Percentiles rank a stretch among this genome's conserved stretches.
These are phyloP conservation scores for Phytophthora quininea DNA, from an alignment of 352 stramenopile species.

Conservation along the genomic window DNA sequence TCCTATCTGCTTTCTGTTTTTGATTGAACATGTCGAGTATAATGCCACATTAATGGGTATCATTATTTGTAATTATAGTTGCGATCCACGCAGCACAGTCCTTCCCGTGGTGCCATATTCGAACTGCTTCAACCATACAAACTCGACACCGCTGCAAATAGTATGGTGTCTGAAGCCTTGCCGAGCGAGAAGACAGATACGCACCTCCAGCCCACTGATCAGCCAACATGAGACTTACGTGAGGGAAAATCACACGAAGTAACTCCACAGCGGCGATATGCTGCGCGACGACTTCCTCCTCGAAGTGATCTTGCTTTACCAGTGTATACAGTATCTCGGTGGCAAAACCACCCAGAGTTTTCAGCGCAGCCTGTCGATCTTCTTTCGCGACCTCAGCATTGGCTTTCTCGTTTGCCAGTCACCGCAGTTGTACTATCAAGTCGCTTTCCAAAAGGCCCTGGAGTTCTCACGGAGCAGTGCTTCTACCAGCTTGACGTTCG, in stretches of 20 bases:
- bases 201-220: constrained; percentile 63
- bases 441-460: constrained; percentile 27
- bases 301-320: constrained; percentile 29
- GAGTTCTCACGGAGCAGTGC: constrained; percentile 54
- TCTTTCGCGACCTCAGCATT: constrained; percentile 51
- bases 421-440: constrained; percentile 28
- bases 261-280: constrained; percentile 35
- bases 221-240: constrained; percentile 63
- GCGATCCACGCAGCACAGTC: too few species aligned
- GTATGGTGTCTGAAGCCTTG: too few species aligned
- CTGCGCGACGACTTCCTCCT: constrained; percentile 19
- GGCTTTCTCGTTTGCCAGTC: constrained; percentile 45
- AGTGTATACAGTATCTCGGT: constrained; percentile 52
- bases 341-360: constrained; percentile 60
- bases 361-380: constrained; percentile 63
- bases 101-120: too few species aligned
- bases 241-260: constrained; percentile 50
- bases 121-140: too few species aligned
- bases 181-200: constrained; percentile 43
- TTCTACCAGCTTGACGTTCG: constrained; percentile 52
- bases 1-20: too few species aligned
- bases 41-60: too few species aligned
- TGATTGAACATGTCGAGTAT: too few species aligned
- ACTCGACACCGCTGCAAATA: too few species aligned
- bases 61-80: too few species aligned